Base-by-base conservation (phyloP, 2,329 filamentous ascomycete genomes). In the Massarina eburnea region DNA sequence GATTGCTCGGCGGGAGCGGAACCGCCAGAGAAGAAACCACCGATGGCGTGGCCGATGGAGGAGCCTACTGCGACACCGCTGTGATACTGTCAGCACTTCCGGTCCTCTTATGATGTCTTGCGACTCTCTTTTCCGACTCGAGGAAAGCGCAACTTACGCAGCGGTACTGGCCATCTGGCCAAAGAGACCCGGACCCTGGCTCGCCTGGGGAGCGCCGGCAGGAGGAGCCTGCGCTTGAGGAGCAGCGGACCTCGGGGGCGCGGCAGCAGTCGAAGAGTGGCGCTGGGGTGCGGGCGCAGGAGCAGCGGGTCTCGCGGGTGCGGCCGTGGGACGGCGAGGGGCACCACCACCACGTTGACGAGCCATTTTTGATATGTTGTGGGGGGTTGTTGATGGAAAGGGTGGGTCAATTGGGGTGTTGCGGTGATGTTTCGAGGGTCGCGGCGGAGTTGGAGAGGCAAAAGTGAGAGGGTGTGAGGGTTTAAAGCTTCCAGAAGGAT, bases 151-250 rank as follows among this genome's bases (percentile, higher is more conserved):
- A 15, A 85, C 91, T 78, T 86, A 97, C 92, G 94, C 94, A 72
- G 94, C 94, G 46, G 94, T 99, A 69, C 86, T 91, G 58, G 94
- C 94, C 88, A 99, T 96, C 80, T 97, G 90, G 48, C 90, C 92
- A 61, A 99, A 90, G 9, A 99, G 80, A 54, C 94, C 92, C 4
- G 90, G 85, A 21, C 91, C 89, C 57, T 86, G 80, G 43, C 77
- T 76, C 50, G 74, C 72, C 39, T 67, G 68, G n/a, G 61, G 61
- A 39, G 62, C 59, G n/a, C n/a, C n/a, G n/a, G n/a, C n/a, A n/a
- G n/a, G n/a, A n/a, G n/a, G n/a, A 12, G 60, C 58, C 21, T 67
- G 66, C 24, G 70, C 66, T 44, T 82, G 80, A 44, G 81, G 73
- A 42, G 76, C 68, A 44, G 75, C 71, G 57, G 79, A 77, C 45